A percentile compares a stretch with the other conserved stretches of the same genome.
These are phyloP conservation scores for Anthracocystis panici-leucophaei DNA, from an alignment of 1,284 basidiomycete genomes.

Conservation along the genomic window DNA sequence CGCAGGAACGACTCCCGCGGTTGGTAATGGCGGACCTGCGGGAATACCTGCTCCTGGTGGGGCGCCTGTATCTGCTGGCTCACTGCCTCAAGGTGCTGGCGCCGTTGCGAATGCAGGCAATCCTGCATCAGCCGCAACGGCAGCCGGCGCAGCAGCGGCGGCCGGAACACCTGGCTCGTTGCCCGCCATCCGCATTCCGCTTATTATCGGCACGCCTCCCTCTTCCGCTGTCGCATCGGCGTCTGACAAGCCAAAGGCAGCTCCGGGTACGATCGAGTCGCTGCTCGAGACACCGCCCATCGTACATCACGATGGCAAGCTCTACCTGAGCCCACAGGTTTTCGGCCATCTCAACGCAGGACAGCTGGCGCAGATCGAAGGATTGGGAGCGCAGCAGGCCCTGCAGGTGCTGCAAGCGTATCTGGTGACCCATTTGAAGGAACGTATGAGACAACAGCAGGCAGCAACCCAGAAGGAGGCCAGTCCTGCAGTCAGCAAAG, in stretches of 20 bases:
- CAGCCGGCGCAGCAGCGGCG: conserved; percentile 15
- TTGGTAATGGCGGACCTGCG: conserved; percentile 6
- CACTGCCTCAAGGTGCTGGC: conserved; percentile 7
- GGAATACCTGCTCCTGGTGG: conserved; percentile 3
- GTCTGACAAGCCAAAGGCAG: conserved; percentile 62
- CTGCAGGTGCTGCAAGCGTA: conserved; percentile 84
- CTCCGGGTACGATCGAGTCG: conserved; percentile 64
- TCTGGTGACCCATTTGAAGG: conserved; percentile 86
- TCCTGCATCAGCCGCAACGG: conserved; percentile 11
- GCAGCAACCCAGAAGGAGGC: conserved; percentile 49
- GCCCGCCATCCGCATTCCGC: conserved; percentile 72
- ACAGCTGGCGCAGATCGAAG: conserved; percentile 81
- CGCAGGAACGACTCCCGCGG: conserved; percentile 10
- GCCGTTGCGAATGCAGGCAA: conserved; percentile 8
- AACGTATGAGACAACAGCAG: conserved; percentile 74
- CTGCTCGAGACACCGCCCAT: conserved; percentile 77
- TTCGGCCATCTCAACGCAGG: conserved; percentile 82
- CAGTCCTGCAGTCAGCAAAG: conserved; percentile 8
- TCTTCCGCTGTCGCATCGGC: conserved; percentile 68
- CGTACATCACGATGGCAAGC: conserved; percentile 83
- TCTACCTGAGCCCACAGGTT: conserved; percentile 85
- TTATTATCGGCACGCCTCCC: conserved; percentile 76
- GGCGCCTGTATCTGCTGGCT: neutral
- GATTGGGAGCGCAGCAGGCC: conserved; percentile 84
- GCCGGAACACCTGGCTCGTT: conserved; percentile 23